Base-by-base conservation (phyloP, 495 filamentous ascomycete species). In the Venustampulla echinocandica region DNA sequence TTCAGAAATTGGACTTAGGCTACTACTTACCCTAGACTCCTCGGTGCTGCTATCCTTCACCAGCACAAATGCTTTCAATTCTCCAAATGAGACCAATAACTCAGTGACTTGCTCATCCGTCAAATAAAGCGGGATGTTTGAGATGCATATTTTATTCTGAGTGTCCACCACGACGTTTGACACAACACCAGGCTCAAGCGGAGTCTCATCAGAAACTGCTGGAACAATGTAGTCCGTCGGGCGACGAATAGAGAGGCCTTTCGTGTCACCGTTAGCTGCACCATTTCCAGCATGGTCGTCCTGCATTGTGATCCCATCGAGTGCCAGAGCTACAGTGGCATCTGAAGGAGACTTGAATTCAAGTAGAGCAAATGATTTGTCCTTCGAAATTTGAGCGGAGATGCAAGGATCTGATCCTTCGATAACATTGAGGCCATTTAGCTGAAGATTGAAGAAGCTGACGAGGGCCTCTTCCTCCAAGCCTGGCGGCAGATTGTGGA, bases 221-320 rank as follows among this genome's bases (percentile, higher is more conserved):
- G 92, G 93, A 20, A 92, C 87, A 61, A 99, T 96, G 64, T 99
- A 99, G 61, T 99, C 93, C 68, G 93, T 96, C 7, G 92, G 92
- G 33, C 92, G 77, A 44, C 84, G 82, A 50, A 99, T 87, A 28
- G 84, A 76, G 42, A 99, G 72, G 2, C 87, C 89, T 42, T 65
- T 61, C 0, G 67, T 59, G 18, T 61, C 67, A 9, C 77, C 77
- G 52, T 80, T 76, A 10, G 75, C 61, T 10, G 67, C 66, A 2
- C 75, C 79, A 28, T 81, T 77, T 10, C 58, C 65, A 54, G 62
- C 66, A 21, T 62, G 63, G 30, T 76, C 76, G 17, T 85, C 84
- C 34, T 86, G 82, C 84, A 95, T 95, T 15, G 75, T 71, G 42
- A 90, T 87, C 36, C 90, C 89, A 51, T 96, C 89, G 24, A 99